Evolutionary conservation across 208 protist genomes (phyloP).

Genomic region (Herpetomonas muscarum): DNA sequence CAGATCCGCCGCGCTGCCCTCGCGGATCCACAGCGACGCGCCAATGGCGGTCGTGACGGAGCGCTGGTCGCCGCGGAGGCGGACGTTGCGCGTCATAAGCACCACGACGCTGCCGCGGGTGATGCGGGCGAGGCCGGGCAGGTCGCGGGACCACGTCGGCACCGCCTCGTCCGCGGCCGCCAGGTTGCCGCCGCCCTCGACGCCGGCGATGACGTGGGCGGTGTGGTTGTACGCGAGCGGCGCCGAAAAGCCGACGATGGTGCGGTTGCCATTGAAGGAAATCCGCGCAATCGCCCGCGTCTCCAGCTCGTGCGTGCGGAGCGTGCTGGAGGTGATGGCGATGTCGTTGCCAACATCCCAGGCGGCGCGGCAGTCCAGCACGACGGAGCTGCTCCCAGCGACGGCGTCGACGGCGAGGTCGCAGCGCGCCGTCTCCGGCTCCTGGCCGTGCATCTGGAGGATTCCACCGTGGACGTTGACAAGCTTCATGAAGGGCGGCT

Average conservation of each 20-base stretch:
- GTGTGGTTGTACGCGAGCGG: constrained; percentile 32
- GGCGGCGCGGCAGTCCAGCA: constrained; percentile 25
- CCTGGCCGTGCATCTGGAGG: constrained; percentile 30
- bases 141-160: neutral
- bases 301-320: constrained; percentile 30
- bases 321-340: constrained; percentile 31
- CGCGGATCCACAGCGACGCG: constrained; percentile 12
- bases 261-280: constrained; percentile 10
- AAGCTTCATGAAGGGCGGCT: constrained; percentile 20
- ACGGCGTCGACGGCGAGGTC: constrained; percentile 12
- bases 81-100: constrained; percentile 48
- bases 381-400: constrained; percentile 18
- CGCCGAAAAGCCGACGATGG: constrained; percentile 23
- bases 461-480: constrained; percentile 30
- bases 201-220: neutral
- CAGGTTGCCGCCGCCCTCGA: neutral
- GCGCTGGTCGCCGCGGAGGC: constrained; percentile 40
- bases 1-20: constrained; percentile 11
- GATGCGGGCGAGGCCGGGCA: neutral
- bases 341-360: constrained; percentile 49
- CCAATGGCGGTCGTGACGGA: constrained; percentile 23
- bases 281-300: constrained; percentile 19
- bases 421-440: neutral
- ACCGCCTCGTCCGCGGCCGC: neutral
- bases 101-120: constrained; percentile 29